Evolutionary conservation across 257 asterid genomes (phyloP), one percentile per base, ranked within the genome.

Genomic region (Nemophila menziesii): DNA sequence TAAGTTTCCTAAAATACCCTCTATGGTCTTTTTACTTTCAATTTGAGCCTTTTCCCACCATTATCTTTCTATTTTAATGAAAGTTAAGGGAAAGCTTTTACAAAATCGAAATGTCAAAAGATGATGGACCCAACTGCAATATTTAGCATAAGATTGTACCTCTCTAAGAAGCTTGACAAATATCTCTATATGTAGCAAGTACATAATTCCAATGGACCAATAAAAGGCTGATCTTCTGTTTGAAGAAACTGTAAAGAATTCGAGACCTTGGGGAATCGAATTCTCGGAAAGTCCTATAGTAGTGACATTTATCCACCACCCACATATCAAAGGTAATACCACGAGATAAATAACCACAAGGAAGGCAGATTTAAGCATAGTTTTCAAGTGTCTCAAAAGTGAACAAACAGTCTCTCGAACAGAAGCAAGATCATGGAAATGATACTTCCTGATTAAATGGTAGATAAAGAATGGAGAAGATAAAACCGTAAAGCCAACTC

Each of bases 231-330:
- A 81, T 78, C 98, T 90, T 24, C 96, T 94, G 54, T 84, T 55
- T 11, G 98, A 96, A n/a, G 94, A 90, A 58, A 74, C 77, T 24
- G 98, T 65, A 70, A 90, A 90, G 77, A 90, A 90, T 66, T 85
- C 96, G 29, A 90, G 83, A 48, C 98, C 79, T 62, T 90, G 96
- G 4, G 93, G 71, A 53, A 90, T 70, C 8, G 98, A 69, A 61
- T 78, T 90, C 55, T 94, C 96, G 46, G 85, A 90, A 96, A 90
- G 78, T 71, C 77, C 79, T 62, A 85, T 66, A 8, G 98, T 90
- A 64, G 96, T 84, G 52, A 90, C 75, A 76, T 90, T 96, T 66
- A 90, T 76, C 96, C 98, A 90, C 98, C 98, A 90, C 11, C 98
- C 98, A 36, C 98, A 90, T 93, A 90, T 79, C 64, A 90, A 65